A percentile compares a stretch with the other conserved stretches of the same genome.
These are phyloP conservation scores for Pseudocercospora eumusae DNA, from an alignment of 2,329 filamentous ascomycete species.

Conservation along the genomic window DNA sequence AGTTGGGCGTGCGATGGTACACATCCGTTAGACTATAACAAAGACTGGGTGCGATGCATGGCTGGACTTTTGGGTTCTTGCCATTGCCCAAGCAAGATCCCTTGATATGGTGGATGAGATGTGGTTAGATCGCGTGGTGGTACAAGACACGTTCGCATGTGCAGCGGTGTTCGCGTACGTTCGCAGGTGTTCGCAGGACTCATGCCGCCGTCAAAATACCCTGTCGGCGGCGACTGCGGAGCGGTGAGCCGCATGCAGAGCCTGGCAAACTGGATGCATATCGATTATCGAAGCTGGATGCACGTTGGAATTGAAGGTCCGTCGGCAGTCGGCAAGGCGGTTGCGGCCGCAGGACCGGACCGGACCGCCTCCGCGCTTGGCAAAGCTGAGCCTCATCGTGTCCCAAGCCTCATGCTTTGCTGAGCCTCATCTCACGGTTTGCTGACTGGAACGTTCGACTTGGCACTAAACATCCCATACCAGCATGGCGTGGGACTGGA, in stretches of 20 bases:
- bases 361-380: neutral
- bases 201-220: neutral
- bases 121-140: neutral
- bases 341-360: no score
- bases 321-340: no score
- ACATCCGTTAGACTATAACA: neutral
- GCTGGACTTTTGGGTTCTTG: neutral
- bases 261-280: no score
- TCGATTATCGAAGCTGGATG: no score
- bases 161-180: neutral
- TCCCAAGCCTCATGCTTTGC: no score
- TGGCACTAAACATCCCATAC: neutral
- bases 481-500: neutral
- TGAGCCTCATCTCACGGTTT: no score
- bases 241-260: no score
- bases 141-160: neutral
- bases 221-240: no score
- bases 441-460: no score
- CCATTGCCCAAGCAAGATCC: neutral
- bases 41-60: neutral
- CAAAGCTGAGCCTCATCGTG: neutral
- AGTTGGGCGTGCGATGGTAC: neutral
- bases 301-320: no score
- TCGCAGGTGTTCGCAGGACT: neutral
- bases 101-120: neutral